phyloP scores from a whole-genome alignment of 176 grass and related monocot genomes.

The Puccinellia tenuiflora region DNA sequence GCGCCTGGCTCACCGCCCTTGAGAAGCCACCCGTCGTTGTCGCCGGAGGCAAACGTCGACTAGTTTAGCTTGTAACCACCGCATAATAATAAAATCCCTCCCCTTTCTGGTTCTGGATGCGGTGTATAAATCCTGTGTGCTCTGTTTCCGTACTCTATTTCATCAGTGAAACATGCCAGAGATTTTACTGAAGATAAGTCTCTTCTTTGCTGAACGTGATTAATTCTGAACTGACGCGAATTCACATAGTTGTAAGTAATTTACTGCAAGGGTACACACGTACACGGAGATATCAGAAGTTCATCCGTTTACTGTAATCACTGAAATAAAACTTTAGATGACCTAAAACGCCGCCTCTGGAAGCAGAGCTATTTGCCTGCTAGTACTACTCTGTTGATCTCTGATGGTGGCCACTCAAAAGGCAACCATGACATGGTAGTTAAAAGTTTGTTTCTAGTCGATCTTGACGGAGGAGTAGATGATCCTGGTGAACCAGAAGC shows the following conservation, averaged over 20 bases:
- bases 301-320: background rate
- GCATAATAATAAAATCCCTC: background rate
- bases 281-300: background rate
- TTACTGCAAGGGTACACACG: background rate
- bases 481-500: slow-evolving; percentile 82
- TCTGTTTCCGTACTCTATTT: background rate
- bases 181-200: background rate
- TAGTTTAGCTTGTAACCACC: background rate
- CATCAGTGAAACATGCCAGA: background rate
- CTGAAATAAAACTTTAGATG: background rate
- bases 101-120: background rate
- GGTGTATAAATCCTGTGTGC: background rate
- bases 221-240: background rate
- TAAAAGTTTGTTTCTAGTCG: slow-evolving; percentile 35
- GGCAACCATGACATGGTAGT: background rate
- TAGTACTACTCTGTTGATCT: background rate
- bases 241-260: background rate
- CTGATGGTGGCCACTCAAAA: background rate
- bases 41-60: background rate
- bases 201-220: background rate
- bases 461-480: slow-evolving; percentile 94
- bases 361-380: background rate
- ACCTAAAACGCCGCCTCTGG: background rate
- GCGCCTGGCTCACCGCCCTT: slow-evolving; percentile 5
- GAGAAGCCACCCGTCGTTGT: background rate